These are phyloP conservation scores for Fagopyrum tataricum DNA, from an alignment of 148 eudicot species.

Conservation along the genomic window DNA sequence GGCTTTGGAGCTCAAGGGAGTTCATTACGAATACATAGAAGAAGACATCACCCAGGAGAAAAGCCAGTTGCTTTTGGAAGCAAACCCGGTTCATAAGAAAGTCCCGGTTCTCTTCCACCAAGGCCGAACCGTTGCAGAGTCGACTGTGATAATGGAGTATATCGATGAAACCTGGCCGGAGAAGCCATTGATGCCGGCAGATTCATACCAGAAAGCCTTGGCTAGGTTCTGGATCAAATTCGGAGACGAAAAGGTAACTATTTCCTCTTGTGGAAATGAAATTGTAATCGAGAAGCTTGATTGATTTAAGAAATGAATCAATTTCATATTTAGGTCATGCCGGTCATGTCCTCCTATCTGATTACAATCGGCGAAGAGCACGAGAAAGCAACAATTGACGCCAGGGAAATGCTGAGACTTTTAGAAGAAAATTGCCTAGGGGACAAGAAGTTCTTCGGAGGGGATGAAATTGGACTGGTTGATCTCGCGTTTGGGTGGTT, in stretches of 20 bases:
- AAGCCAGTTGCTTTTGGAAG: background rate
- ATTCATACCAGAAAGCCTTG: background rate
- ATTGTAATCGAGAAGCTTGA: background rate
- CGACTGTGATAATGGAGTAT: background rate
- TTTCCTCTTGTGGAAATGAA: background rate
- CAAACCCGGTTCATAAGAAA: conserved; percentile 5
- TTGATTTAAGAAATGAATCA: background rate
- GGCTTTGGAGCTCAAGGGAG: conserved; percentile 1
- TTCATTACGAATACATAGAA: background rate
- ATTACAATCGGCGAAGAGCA: background rate
- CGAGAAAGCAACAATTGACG: background rate
- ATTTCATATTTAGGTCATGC: background rate
- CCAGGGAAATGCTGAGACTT: background rate
- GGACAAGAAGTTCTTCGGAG: background rate
- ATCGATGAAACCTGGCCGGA: background rate
- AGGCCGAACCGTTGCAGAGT: conserved; percentile 1
- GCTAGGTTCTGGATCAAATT: conserved; percentile 7
- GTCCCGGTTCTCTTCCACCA: background rate
- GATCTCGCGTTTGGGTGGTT: background rate
- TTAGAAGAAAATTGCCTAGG: background rate
- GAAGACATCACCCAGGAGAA: background rate
- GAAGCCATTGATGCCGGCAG: conserved; percentile 1
- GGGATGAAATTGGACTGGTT: background rate
- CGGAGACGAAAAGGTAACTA: background rate
- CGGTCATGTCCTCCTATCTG: background rate